Percentiles rank a stretch among this genome's conserved stretches.
Evolutionary conservation across 352 stramenopile genomes (phyloP).

Genomic region (Pythium rishiriense): DNA sequence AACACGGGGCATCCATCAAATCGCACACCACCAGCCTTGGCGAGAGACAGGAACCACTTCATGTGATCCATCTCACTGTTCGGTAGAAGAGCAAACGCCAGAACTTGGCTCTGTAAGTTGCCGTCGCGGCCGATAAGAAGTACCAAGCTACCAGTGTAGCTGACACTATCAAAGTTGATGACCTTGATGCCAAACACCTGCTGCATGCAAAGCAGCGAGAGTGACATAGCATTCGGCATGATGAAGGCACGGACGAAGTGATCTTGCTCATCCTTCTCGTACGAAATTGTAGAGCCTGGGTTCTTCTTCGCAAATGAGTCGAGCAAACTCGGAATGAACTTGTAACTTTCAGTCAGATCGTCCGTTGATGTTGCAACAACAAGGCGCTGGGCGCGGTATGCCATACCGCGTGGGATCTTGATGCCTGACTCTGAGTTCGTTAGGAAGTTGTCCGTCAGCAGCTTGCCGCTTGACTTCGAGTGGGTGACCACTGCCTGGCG

Average conservation of each 20-base stretch:
- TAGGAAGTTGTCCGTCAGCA: constrained; percentile 80
- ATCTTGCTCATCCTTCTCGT: constrained; percentile 59
- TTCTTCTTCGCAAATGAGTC: constrained; percentile 77
- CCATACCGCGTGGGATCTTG: constrained; percentile 68
- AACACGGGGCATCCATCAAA: constrained; percentile 61
- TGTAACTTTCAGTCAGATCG: constrained; percentile 81
- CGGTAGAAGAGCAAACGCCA: constrained; percentile 71
- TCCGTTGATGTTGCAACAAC: constrained; percentile 72
- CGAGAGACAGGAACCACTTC: constrained; percentile 69
- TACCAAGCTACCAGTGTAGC: constrained; percentile 64
- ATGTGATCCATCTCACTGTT: constrained; percentile 67
- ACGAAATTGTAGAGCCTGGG: constrained; percentile 53
- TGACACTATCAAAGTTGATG: constrained; percentile 65
- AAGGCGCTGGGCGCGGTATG: constrained; percentile 65
- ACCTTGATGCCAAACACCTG: constrained; percentile 75
- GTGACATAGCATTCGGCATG: constrained; percentile 56
- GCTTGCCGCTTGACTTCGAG: constrained; percentile 72
- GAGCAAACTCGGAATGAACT: constrained; percentile 74
- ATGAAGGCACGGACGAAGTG: constrained; percentile 76
- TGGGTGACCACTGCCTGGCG: constrained; percentile 74
- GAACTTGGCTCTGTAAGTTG: constrained; percentile 63
- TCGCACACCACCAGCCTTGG: constrained; percentile 47
- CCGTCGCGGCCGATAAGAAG: constrained; percentile 69
- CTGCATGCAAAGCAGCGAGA: constrained; percentile 55
- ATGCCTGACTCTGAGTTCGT: constrained; percentile 65